Evolutionary conservation across 2,329 filamentous ascomycete species (phyloP).

Genomic region (Pleurostoma richardsiae): DNA sequence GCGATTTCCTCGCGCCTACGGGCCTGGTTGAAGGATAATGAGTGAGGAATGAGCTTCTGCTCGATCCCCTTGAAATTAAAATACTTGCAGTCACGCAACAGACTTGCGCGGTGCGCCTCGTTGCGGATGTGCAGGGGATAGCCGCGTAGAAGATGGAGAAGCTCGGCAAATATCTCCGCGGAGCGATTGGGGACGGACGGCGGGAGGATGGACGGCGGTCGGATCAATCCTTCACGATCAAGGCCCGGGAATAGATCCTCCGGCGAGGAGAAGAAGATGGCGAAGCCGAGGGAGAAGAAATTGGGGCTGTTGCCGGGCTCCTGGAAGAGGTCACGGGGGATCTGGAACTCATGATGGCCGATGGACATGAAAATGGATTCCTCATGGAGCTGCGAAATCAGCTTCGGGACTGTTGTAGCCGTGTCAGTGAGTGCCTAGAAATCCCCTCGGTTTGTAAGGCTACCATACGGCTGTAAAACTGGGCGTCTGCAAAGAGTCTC

Average conservation of each 20-base stretch:
- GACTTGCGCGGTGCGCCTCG: constrained; percentile 69
- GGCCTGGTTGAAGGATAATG: constrained; percentile 69
- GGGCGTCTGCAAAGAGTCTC: constrained; percentile 86
- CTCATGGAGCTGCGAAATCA: constrained; percentile 87
- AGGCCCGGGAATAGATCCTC: constrained; percentile 82
- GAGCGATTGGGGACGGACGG: constrained; percentile 76
- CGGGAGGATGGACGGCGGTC: constrained; percentile 81
- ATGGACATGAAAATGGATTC: constrained; percentile 91
- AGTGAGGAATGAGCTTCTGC: constrained; percentile 75
- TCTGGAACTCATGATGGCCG: constrained; percentile 80
- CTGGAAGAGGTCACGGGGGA: constrained; percentile 82
- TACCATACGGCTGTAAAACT: constrained; percentile 78
- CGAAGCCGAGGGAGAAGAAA: constrained; percentile 90
- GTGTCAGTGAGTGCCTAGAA: neutral
- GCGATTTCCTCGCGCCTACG: constrained; percentile 69
- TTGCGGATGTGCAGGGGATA: constrained; percentile 75
- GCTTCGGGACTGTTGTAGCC: constrained; percentile 63
- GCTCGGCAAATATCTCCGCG: constrained; percentile 77
- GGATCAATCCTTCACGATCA: constrained; percentile 70
- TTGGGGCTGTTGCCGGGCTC: constrained; percentile 88
- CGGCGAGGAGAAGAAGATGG: constrained; percentile 77
- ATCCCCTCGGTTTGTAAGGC: neutral
- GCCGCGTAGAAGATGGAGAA: constrained; percentile 76
- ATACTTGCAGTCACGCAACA: constrained; percentile 84
- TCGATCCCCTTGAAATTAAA: constrained; percentile 91